Evolutionary conservation across 495 filamentous ascomycete species (phyloP).

Genomic region (Aspergillus sclerotiicarbonarius): DNA sequence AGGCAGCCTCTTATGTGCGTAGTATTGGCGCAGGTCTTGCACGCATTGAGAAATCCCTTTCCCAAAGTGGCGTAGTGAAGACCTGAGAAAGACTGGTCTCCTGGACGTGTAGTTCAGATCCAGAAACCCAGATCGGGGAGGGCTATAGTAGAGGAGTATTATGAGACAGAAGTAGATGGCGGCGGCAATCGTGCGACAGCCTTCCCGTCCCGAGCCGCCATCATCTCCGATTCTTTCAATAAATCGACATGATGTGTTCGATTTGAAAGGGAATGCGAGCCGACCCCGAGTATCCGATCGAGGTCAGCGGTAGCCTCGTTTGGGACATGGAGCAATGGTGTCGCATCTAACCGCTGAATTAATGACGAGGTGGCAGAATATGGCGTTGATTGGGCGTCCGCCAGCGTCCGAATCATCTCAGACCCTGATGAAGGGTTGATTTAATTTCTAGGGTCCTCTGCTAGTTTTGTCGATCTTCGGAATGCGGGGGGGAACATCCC

Average conservation of each 20-base stretch:
- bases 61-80: not conserved
- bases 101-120: not conserved
- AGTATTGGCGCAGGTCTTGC: not conserved
- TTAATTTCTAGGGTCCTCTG: conserved; percentile 15
- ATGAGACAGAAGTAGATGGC: not conserved
- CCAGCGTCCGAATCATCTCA: conserved; percentile 17
- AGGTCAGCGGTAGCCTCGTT: not conserved
- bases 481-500: conserved; percentile 20
- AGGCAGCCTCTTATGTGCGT: not conserved
- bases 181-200: not conserved
- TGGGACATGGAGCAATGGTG: conserved; percentile 3
- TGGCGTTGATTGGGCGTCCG: conserved; percentile 21
- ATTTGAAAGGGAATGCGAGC: not conserved
- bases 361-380: conserved; percentile 15
- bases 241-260: not conserved
- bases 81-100: not conserved
- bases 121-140: not conserved
- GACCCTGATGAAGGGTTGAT: conserved; percentile 22
- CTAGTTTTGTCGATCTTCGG: conserved; percentile 24
- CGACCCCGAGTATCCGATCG: not conserved
- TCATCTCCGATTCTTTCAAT: not conserved
- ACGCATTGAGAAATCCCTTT: not conserved
- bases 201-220: not conserved
- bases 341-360: conserved; percentile 6
- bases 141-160: not conserved